Conservation (phyloP, 2,329 filamentous ascomycete genomes). For the Rhinocladiella mackenziei region DNA sequence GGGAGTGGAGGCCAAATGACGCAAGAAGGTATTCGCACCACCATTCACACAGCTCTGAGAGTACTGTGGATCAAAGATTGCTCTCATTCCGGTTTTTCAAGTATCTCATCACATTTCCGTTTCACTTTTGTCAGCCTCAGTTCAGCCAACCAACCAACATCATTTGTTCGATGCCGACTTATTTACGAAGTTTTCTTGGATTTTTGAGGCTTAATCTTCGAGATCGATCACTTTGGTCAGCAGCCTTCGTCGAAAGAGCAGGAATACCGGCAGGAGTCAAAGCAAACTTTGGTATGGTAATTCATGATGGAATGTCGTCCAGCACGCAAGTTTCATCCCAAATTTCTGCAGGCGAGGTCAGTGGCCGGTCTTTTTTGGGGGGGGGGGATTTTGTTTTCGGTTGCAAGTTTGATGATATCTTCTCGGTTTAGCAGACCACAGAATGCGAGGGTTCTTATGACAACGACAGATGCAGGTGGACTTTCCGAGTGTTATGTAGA, state of each 20-base stretch:
- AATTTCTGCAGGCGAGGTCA: too few species aligned
- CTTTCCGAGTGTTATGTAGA: conserved; percentile 3
- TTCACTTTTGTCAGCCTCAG: conserved; percentile 1
- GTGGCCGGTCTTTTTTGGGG: too few species aligned
- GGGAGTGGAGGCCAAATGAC: too few species aligned
- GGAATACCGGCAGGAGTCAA: too few species aligned
- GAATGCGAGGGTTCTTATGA: background rate
- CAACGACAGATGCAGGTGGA: background rate
- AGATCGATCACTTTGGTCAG: too few species aligned
- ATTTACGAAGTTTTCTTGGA: background rate
- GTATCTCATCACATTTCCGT: background rate
- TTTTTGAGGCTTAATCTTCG: background rate
- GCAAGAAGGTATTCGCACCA: too few species aligned
- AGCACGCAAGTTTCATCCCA: too few species aligned
- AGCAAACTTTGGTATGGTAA: too few species aligned
- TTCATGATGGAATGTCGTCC: too few species aligned
- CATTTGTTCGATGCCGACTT: background rate
- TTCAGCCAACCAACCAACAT: background rate
- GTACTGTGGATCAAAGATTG: background rate
- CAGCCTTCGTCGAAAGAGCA: too few species aligned
- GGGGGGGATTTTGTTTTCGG: too few species aligned
- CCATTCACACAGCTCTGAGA: too few species aligned
- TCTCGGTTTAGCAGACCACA: background rate
- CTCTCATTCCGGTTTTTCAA: background rate
- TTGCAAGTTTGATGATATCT: background rate